phyloP scores from a whole-genome alignment of 2,329 filamentous ascomycete genomes.

The Sporothrix euskadiensis region DNA sequence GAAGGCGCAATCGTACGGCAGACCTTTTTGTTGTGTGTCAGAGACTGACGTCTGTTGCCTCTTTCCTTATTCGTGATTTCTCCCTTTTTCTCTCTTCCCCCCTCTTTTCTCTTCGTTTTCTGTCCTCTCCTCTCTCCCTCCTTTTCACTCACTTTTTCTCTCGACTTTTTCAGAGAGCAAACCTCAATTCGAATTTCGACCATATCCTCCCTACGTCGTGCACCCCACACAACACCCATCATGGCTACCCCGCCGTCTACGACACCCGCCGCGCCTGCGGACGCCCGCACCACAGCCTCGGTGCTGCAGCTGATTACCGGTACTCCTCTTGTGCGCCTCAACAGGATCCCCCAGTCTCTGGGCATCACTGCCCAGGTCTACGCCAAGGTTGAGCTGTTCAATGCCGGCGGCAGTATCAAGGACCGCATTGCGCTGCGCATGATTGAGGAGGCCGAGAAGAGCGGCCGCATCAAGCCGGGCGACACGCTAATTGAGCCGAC shows the following conservation, averaged over 20 bases:
- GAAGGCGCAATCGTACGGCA: conserved; percentile 24
- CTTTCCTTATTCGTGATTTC: conserved; percentile 3
- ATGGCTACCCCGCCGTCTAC: conserved; percentile 24
- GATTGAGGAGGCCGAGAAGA: conserved; percentile 92
- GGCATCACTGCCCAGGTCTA: conserved; percentile 88
- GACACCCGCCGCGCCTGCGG: neutral
- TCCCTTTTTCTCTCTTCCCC: neutral
- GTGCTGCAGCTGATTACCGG: conserved; percentile 79
- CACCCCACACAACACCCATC: neutral
- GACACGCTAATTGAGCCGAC: conserved; percentile 98
- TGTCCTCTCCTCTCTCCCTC: neutral
- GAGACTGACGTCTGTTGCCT: neutral
- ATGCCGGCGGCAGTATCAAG: conserved; percentile 90
- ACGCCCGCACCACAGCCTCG: conserved; percentile 24
- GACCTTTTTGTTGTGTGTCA: conserved; percentile 5
- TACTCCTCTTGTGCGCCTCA: conserved; percentile 91
- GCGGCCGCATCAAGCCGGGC: conserved; percentile 91
- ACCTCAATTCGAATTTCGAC: neutral
- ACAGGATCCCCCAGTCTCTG: conserved; percentile 86
- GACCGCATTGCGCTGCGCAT: conserved; percentile 95
- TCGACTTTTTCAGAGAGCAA: neutral
- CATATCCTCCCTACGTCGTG: too few species aligned
- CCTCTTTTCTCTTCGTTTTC: neutral
- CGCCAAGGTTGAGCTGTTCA: conserved; percentile 90
- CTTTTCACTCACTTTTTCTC: neutral